Evolutionary conservation across 2,329 filamentous ascomycete genomes (phyloP), one percentile per base, ranked within the genome.

Genomic region (Fusarium brevicatenulatum): DNA sequence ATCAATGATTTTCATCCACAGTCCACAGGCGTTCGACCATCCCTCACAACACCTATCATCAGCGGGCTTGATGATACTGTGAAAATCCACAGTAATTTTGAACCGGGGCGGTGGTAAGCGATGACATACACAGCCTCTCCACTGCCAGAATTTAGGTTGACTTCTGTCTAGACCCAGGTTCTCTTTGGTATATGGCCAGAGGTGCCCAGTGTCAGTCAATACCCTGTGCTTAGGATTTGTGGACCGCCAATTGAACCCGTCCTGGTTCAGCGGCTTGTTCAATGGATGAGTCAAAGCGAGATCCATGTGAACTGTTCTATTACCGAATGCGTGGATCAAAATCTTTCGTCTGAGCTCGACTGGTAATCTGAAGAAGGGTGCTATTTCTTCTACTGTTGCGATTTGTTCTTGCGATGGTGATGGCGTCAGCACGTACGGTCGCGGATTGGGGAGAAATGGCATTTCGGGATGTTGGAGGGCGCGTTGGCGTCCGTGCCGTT

Each of bases 61-160:
- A 1, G 7, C 36, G 18, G 65, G 53, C 34, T 50, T 37, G 0
- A 2, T 21, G 9, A 28, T 16, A 21, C 5, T 25, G 1, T 1
- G 23, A 9, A 36, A 8, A 13, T 30, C 2, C 19, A 34, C 21
- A 2, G 37, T 23, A 4, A 16, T 36, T 1, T 36, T 32, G n/a
- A 2, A 52, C 4, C 1, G 1, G 4, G 40, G 40, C 0, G 30
- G 32, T 0, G 4, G 60, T 5, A 43, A 18, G 1, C 65, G 58
- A 34, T 68, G 67, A 9, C 67, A 70, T 18, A 67, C 50, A 3
- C 64, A 68, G 2, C 67, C 60, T 2, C 67, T 47, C 65, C 67
- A 70, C 1, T 64, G 49, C 67, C 67, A 68, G 1, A 8, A 37
- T 15, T 28, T 70, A 0, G 64, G 53, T 6, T 12, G 28, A 21